These are phyloP conservation scores for Leccinum sublutescens DNA, from an alignment of 768 basidiomycete genomes.

Conservation along the genomic window DNA sequence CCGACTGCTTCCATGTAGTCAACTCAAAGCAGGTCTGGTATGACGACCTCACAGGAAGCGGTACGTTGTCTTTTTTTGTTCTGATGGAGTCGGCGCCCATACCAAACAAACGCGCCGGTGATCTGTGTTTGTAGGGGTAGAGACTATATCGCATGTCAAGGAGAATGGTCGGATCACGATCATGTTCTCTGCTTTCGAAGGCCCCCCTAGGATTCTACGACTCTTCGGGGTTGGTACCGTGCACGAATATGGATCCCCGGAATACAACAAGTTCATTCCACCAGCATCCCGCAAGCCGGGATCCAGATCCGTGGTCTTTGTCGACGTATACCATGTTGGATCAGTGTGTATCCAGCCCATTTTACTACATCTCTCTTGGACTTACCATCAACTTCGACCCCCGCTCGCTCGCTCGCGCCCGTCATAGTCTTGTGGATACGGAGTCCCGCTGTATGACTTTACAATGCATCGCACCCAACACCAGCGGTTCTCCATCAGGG, in stretches of 20 bases:
- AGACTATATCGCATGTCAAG: constrained; percentile 59
- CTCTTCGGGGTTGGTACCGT: constrained; percentile 59
- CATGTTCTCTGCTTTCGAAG: constrained; percentile 61
- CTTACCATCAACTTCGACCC: not conserved
- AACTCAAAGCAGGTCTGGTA: constrained; percentile 31
- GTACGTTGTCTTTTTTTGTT: no score
- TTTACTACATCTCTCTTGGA: no score
- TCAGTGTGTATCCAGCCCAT: constrained; percentile 31
- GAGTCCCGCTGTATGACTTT: constrained; percentile 62
- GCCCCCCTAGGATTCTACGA: constrained; percentile 56
- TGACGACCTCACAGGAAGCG: no score
- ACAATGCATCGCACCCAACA: constrained; percentile 54
- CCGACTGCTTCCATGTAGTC: constrained; percentile 60
- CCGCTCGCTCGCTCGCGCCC: no score
- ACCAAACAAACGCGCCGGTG: not conserved
- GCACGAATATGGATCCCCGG: constrained; percentile 61
- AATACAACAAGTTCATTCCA: constrained; percentile 54
- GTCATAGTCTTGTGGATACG: constrained; percentile 62
- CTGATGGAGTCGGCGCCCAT: not conserved
- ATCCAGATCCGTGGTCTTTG: constrained; percentile 56
- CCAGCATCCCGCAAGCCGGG: constrained; percentile 50
- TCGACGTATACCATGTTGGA: constrained; percentile 60
- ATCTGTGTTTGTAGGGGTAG: constrained; percentile 39
- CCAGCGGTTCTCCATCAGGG: constrained; percentile 34
- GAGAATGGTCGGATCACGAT: constrained; percentile 66